Evolutionary conservation across 2,329 filamentous ascomycete genomes (phyloP).

Genomic region (Talaromyces islandicus): DNA sequence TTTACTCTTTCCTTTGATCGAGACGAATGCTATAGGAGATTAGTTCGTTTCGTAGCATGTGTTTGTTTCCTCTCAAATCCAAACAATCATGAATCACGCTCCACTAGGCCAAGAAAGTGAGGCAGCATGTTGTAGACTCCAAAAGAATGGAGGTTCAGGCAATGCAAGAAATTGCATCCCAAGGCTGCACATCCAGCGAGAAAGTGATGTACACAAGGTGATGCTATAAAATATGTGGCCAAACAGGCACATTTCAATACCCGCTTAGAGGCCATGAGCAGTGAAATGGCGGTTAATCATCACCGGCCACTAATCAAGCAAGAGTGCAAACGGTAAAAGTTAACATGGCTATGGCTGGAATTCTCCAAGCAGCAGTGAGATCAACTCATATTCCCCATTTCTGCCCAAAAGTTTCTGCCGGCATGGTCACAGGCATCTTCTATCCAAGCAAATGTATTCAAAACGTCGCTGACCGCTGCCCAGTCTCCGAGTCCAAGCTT

Average conservation of each 20-base stretch:
- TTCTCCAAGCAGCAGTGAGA: neutral
- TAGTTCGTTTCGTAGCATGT: neutral
- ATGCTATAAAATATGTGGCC: neutral
- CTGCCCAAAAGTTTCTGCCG: slow-evolving; percentile 8
- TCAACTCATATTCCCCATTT: neutral
- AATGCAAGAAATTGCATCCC: neutral
- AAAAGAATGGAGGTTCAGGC: neutral
- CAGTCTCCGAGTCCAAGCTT: slow-evolving; percentile 4
- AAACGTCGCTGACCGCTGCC: slow-evolving; percentile 2
- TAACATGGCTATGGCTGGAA: neutral
- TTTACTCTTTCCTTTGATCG: neutral
- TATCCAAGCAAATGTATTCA: slow-evolving; percentile 12
- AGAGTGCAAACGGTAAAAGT: neutral
- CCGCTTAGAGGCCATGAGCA: neutral
- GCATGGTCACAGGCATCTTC: slow-evolving; percentile 6
- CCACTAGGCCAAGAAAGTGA: neutral
- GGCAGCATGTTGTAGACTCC: neutral
- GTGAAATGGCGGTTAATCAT: neutral
- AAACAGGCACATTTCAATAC: neutral
- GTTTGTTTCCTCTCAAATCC: neutral
- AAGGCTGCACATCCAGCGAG: neutral
- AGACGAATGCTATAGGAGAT: neutral
- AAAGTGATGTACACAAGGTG: neutral
- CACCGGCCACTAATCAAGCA: neutral
- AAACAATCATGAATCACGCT: neutral